These are phyloP conservation scores for Prunus armeniaca DNA, from an alignment of 306 rosid species.

Conservation along the genomic window DNA sequence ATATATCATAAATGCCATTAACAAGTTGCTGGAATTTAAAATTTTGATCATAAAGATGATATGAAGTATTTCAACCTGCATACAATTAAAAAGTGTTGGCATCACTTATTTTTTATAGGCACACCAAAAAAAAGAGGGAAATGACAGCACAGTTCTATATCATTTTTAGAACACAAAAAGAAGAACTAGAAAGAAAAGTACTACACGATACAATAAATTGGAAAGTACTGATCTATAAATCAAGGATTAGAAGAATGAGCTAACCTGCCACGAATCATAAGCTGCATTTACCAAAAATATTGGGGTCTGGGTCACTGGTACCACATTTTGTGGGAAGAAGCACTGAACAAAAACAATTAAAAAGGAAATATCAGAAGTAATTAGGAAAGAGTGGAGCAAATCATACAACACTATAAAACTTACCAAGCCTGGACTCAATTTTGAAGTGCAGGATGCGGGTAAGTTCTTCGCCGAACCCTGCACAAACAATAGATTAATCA, in stretches of 20 bases:
- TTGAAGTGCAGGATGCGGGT: constrained; percentile 77
- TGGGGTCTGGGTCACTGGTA: constrained; percentile 61
- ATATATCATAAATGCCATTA: too few species aligned
- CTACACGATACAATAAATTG: not conserved
- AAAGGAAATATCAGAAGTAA: constrained; percentile 1
- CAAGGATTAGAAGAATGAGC: constrained; percentile 8
- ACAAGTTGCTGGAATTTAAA: too few species aligned
- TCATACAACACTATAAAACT: constrained; percentile 8
- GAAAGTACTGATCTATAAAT: not conserved
- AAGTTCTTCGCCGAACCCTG: constrained; percentile 77
- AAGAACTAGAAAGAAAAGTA: too few species aligned
- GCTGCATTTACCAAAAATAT: constrained; percentile 83
- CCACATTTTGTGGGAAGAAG: constrained; percentile 81
- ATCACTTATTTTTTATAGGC: too few species aligned
- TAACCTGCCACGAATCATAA: constrained; percentile 98
- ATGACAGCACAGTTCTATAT: too few species aligned
- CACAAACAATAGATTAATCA: not conserved
- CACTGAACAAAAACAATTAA: constrained; percentile 51
- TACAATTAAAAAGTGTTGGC: too few species aligned
- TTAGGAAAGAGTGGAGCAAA: not conserved
- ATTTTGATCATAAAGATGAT: too few species aligned
- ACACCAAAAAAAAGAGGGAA: too few species aligned
- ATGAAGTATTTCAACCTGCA: too few species aligned
- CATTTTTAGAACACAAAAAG: too few species aligned
- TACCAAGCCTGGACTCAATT: constrained; percentile 70